phyloP scores from a whole-genome alignment of 352 stramenopile species.

The Phytopythium mirpurense region DNA sequence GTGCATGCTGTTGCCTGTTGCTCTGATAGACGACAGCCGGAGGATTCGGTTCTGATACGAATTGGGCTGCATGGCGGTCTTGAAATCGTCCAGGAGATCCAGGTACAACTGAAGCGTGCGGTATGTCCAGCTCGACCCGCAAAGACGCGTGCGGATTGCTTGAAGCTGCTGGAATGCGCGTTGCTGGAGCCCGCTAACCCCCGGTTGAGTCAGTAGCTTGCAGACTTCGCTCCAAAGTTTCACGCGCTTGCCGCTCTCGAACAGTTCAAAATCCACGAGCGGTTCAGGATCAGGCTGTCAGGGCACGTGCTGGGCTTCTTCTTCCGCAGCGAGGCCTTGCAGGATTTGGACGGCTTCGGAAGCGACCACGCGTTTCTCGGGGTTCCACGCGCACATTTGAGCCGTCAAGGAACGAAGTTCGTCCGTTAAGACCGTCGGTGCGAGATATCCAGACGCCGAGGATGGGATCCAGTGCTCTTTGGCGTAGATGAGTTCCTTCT shows the following conservation, averaged over 20 bases:
- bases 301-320: background rate
- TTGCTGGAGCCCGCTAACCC: background rate
- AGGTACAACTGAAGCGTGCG: background rate
- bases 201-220: background rate
- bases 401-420: background rate
- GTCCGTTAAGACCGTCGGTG: background rate
- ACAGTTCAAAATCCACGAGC: background rate
- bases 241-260: background rate
- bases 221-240: background rate
- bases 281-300: background rate
- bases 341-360: background rate
- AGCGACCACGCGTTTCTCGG: background rate
- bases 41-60: background rate
- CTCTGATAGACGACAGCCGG: background rate
- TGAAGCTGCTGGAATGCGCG: background rate
- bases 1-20: background rate
- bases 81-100: background rate
- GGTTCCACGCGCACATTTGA: background rate
- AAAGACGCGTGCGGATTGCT: background rate
- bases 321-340: background rate
- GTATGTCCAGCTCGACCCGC: background rate
- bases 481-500: background rate
- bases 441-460: background rate
- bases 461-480: background rate
- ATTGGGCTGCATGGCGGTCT: background rate